phyloP scores from a whole-genome alignment of 192 early-diverging fungal species.

The Coemansia sp. region DNA sequence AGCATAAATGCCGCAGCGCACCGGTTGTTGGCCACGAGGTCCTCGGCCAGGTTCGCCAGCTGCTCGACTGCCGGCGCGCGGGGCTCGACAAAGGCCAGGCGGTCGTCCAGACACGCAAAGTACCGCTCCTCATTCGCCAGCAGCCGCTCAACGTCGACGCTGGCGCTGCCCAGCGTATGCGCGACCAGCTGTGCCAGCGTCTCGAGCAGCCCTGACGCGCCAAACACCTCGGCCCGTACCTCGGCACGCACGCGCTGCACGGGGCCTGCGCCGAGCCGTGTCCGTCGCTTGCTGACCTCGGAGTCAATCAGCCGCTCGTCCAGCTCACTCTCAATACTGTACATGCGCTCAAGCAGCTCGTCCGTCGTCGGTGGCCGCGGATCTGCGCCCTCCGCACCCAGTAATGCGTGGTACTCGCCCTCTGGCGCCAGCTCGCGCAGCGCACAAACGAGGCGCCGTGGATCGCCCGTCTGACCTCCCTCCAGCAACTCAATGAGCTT shows the following conservation, averaged over 20 bases:
- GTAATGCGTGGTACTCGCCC: slow-evolving; percentile 10
- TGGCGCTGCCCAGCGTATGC: neutral
- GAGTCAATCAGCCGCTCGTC: slow-evolving; percentile 55
- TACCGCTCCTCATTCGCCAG: slow-evolving; percentile 21
- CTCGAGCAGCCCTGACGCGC: slow-evolving; percentile 52
- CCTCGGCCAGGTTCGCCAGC: slow-evolving; percentile 17
- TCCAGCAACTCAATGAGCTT: slow-evolving; percentile 56
- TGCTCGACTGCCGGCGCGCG: slow-evolving; percentile 10
- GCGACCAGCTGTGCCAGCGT: slow-evolving; percentile 22
- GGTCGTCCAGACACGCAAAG: slow-evolving; percentile 22
- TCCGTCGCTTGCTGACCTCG: slow-evolving; percentile 64
- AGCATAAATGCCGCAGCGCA: slow-evolving; percentile 35
- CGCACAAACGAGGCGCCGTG: slow-evolving; percentile 33
- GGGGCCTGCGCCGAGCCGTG: slow-evolving; percentile 67
- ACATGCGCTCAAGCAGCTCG: slow-evolving; percentile 48
- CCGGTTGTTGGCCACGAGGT: slow-evolving; percentile 14
- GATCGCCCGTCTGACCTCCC: slow-evolving; percentile 32
- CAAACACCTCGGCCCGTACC: slow-evolving; percentile 68
- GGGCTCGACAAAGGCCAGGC: slow-evolving; percentile 10
- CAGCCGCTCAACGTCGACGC: slow-evolving; percentile 3
- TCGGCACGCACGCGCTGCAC: slow-evolving; percentile 55
- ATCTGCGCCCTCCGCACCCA: slow-evolving; percentile 7
- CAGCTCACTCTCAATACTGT: slow-evolving; percentile 37
- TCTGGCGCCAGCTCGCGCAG: slow-evolving; percentile 16
- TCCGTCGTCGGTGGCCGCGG: slow-evolving; percentile 10